Evolutionary conservation across 805 yeast genomes (phyloP).

Genomic region (Saccharomycopsis fodiens): DNA sequence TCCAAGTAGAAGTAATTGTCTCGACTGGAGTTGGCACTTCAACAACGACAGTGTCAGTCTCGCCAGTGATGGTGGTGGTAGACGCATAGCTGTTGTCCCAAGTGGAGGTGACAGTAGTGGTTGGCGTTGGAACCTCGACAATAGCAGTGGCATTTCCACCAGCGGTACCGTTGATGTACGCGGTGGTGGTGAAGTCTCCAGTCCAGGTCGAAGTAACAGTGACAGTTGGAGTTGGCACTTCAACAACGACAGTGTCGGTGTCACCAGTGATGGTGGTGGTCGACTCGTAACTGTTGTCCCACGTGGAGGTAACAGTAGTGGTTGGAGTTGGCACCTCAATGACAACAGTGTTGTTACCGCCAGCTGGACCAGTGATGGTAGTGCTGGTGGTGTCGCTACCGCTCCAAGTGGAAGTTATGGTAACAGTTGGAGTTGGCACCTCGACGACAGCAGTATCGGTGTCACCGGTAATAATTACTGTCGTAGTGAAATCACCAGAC

Average conservation of each 20-base stretch:
- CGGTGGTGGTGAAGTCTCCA: neutral
- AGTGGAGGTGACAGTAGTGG: neutral
- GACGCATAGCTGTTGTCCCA: neutral
- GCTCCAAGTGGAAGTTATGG: neutral
- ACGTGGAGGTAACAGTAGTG: neutral
- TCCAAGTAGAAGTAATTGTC: neutral
- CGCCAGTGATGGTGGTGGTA: neutral
- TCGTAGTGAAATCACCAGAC: neutral
- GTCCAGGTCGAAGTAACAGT: conserved; percentile 1
- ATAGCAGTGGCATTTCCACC: neutral
- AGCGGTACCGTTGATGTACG: neutral
- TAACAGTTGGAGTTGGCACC: neutral
- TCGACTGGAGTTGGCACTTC: neutral
- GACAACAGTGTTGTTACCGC: neutral
- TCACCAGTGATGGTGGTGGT: conserved; percentile 1
- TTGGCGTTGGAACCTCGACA: neutral
- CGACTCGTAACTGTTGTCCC: neutral
- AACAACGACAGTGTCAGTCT: conserved; percentile 1
- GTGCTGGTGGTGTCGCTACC: neutral
- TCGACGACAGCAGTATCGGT: neutral
- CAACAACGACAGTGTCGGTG: neutral
- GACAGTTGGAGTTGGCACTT: neutral
- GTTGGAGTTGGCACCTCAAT: neutral
- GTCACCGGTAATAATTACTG: neutral
- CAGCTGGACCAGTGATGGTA: neutral